Evolutionary conservation across 495 filamentous ascomycete genomes (phyloP).

Genomic region (Podospora tetraspora): DNA sequence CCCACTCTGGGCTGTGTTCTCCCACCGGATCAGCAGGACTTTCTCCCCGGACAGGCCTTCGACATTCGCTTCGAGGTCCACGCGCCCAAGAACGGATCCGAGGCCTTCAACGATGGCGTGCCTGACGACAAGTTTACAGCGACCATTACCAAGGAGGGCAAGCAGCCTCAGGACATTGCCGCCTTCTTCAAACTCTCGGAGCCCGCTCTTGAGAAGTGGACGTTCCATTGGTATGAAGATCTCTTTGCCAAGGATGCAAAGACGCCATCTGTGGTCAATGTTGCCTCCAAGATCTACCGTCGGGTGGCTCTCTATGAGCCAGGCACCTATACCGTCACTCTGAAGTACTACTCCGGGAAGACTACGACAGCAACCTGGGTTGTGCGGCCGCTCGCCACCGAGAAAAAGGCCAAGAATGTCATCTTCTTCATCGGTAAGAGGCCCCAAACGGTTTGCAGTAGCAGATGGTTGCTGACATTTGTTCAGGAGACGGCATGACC

Average conservation of each 20-base stretch:
- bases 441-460: not conserved
- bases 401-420: conserved; percentile 70
- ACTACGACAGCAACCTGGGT: conserved; percentile 64
- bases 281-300: conserved; percentile 65
- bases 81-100: conserved; percentile 68
- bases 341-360: conserved; percentile 60
- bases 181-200: conserved; percentile 57
- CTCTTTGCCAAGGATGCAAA: conserved; percentile 62
- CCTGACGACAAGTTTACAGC: conserved; percentile 66
- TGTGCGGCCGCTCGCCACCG: conserved; percentile 57
- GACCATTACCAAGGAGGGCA: conserved; percentile 57
- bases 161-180: conserved; percentile 41
- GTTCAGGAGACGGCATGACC: conserved; percentile 63
- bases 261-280: conserved; percentile 61
- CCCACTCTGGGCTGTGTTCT: conserved; percentile 69
- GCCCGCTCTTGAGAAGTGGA: conserved; percentile 62
- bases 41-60: conserved; percentile 68
- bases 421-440: conserved; percentile 62
- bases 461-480: not conserved
- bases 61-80: conserved; percentile 74
- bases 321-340: conserved; percentile 62
- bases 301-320: conserved; percentile 62
- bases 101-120: conserved; percentile 52
- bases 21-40: conserved; percentile 71
- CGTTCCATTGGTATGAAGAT: conserved; percentile 69